Evolutionary conservation across 306 rosid species (phyloP), one percentile per base, ranked within the genome.

Genomic region (Coriaria nepalensis): DNA sequence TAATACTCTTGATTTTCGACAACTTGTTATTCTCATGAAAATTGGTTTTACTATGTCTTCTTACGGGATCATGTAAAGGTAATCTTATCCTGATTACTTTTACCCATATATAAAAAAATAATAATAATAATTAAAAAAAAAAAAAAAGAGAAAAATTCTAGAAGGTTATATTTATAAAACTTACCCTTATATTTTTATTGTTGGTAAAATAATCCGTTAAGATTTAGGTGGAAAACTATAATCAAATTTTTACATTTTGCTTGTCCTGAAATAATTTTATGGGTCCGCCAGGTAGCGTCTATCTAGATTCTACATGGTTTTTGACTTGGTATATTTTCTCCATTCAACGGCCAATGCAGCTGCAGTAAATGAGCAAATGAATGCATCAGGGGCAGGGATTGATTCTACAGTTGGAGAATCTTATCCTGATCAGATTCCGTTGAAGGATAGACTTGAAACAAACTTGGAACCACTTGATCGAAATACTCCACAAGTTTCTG

Each of bases 341-440:
- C 50, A 35, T 32, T 62, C 49, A 47, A 41, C 55, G 61, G 42
- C 52, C 57, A 47, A 73, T 57, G 49, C 68, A 90, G 97, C 64
- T 63, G 82, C 74, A 0, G 58, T 65, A 49, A 77, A 57, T 43
- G 87, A 68, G 68, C 86, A 81, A 59, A 76, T 59, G 64, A 67
- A 69, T 58, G 74, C 74, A 55, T 77, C 72, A 59, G 81, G 68
- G 12, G 78, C 76, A 2, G 92, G 82, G 40, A 50, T 77, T 55
- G 97, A 60, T 69, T 90, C 97, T 50, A 71, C 87, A 37, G 84
- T 81, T 52, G 93, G 75, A 10, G 87, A 90, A 71, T 90, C 97
- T 58, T 84, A 82, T 61, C 77, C 88, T 34, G 68, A 61, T 37
- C 57, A 56, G 55, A 50, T 76, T 37, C 80, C 63, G 5, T 55